These are phyloP conservation scores for Stygiomarasmius scandens DNA, from an alignment of 1,284 basidiomycete genomes.

Conservation along the genomic window DNA sequence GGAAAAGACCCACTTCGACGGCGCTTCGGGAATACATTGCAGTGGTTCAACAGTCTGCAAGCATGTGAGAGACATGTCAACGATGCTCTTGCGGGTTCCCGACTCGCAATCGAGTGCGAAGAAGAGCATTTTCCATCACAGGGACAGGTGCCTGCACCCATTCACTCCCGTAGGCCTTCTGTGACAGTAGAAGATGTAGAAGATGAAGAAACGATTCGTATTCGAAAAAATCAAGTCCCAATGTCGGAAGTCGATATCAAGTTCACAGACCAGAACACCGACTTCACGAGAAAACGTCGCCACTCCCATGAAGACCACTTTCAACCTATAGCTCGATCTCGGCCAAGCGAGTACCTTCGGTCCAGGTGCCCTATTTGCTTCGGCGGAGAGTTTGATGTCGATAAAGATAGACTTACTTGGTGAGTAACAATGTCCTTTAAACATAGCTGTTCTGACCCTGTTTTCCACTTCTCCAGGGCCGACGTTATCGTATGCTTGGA, in stretches of 20 bases:
- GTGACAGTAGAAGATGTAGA: background rate
- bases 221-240: background rate
- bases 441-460: background rate
- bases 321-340: background rate
- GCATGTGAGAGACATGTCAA: background rate
- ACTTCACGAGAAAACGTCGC: too few relatives aligned
- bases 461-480: too few relatives aligned
- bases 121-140: too few relatives aligned
- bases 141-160: too few relatives aligned
- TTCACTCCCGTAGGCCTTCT: too few relatives aligned
- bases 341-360: conserved; percentile 21
- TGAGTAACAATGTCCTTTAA: background rate
- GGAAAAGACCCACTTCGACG: conserved; percentile 17
- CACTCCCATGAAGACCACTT: too few relatives aligned
- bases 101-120: too few relatives aligned
- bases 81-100: background rate
- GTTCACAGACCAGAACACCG: background rate
- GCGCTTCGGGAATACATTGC: conserved; percentile 17
- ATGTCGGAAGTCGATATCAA: background rate
- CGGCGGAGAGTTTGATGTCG: conserved; percentile 8
- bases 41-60: conserved; percentile 18
- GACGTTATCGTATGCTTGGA: conserved; percentile 19
- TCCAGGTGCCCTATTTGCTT: conserved; percentile 20
- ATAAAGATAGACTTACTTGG: background rate
- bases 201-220: background rate